Conservation (phyloP, 2,329 filamentous ascomycete species). For the Trichophyton rubrum region DNA sequence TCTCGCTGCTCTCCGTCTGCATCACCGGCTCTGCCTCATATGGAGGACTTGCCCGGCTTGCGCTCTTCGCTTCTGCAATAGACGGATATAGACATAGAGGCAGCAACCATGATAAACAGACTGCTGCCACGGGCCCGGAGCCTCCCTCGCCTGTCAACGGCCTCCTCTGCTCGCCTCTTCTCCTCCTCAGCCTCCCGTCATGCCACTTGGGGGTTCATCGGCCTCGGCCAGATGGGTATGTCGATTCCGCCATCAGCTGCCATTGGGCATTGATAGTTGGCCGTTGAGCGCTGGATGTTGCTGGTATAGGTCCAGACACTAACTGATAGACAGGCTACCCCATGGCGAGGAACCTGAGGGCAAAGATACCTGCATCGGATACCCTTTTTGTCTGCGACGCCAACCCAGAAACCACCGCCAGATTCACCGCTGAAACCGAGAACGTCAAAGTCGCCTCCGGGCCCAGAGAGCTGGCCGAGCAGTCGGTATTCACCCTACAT, state of each 20-base stretch:
- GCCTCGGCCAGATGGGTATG: slow-evolving; percentile 49
- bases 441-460: slow-evolving; percentile 44
- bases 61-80: no score
- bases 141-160: not conserved
- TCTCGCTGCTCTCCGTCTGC: not conserved
- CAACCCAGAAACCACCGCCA: slow-evolving; percentile 44
- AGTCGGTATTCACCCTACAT: slow-evolving; percentile 44
- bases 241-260: slow-evolving; percentile 9
- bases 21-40: no score
- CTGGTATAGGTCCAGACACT: no score
- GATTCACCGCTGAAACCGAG: slow-evolving; percentile 45
- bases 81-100: not conserved
- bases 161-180: slow-evolving; percentile 25
- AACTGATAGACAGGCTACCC: slow-evolving; percentile 46
- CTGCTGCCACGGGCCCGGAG: not conserved
- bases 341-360: slow-evolving; percentile 59
- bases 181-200: slow-evolving; percentile 35
- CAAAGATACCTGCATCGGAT: slow-evolving; percentile 52
- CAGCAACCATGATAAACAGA: not conserved
- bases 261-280: not conserved
- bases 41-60: no score
- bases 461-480: slow-evolving; percentile 52
- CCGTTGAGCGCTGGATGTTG: no score
- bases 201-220: slow-evolving; percentile 48
- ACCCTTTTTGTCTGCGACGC: slow-evolving; percentile 54